These are phyloP conservation scores for Glycine latifolia DNA, from an alignment of 306 rosid species.

Conservation along the genomic window DNA sequence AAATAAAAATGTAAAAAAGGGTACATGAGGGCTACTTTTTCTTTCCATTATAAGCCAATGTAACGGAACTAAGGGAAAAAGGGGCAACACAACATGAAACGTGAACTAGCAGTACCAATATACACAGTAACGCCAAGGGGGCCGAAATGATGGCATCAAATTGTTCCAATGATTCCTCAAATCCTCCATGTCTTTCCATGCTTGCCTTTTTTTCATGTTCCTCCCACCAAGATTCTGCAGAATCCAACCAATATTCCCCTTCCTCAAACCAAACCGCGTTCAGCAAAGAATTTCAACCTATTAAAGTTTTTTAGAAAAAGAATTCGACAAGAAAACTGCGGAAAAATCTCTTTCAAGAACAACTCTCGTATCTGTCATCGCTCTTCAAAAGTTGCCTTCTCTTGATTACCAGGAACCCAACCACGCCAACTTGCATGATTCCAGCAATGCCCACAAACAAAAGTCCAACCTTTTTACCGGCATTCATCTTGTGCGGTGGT, in stretches of 20 bases:
- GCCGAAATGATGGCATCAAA: constrained; percentile 42
- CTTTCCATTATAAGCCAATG: constrained; percentile 50
- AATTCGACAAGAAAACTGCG: constrained; percentile 50
- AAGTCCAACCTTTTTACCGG: constrained; percentile 80
- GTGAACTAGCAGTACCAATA: constrained; percentile 69
- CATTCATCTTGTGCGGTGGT: constrained; percentile 49
- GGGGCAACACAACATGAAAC: constrained; percentile 41
- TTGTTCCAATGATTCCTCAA: constrained; percentile 45
- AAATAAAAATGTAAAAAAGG: neutral
- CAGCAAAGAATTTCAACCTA: constrained; percentile 56
- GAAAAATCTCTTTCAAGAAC: constrained; percentile 48
- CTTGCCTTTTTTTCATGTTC: constrained; percentile 22
- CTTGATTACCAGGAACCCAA: constrained; percentile 76
- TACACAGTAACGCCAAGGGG: constrained; percentile 60
- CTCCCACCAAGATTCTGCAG: constrained; percentile 25
- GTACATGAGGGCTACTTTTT: constrained; percentile 51
- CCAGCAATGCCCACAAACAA: constrained; percentile 72
- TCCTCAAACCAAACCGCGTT: constrained; percentile 32
- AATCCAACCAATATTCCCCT: constrained; percentile 45
- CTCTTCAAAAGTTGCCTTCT: constrained; percentile 72
- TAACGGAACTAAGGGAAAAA: constrained; percentile 47
- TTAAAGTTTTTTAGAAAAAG: constrained; percentile 30
- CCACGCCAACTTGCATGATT: constrained; percentile 72
- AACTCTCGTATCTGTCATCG: constrained; percentile 57
- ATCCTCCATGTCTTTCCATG: constrained; percentile 33